A percentile compares a stretch with the other conserved stretches of the same genome.
Conservation (phyloP, 208 protist genomes). For the Trypanosoma boissoni region DNA sequence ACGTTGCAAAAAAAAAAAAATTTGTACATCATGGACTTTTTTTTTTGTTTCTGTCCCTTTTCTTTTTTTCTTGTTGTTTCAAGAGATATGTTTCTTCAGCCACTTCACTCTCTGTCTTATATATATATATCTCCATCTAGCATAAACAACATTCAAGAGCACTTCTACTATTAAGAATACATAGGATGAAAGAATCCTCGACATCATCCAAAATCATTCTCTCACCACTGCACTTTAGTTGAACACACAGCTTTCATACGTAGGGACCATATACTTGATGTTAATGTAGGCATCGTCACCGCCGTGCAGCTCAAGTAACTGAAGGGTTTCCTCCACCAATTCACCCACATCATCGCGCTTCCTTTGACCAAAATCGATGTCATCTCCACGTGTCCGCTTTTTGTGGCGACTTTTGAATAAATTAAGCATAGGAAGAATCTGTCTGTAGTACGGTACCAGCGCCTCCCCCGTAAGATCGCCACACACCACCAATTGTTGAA, state of each 20-base stretch:
- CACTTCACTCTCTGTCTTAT: neutral
- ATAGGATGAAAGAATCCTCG: too few relatives aligned
- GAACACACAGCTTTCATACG: conserved; percentile 91
- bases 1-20: conserved; percentile 14
- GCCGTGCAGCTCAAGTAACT: conserved; percentile 90
- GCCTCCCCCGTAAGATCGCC: conserved; percentile 96
- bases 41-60: neutral
- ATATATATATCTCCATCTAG: neutral
- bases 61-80: neutral
- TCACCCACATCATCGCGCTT: conserved; percentile 97
- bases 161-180: conserved; percentile 1
- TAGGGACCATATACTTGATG: conserved; percentile 96
- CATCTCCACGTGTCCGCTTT: conserved; percentile 87
- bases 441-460: conserved; percentile 99
- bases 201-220: neutral
- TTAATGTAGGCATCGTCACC: conserved; percentile 94
- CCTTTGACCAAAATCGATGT: conserved; percentile 96
- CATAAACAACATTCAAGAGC: too few relatives aligned
- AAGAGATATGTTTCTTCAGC: neutral
- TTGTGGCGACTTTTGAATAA: conserved; percentile 97
- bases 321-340: conserved; percentile 98
- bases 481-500: conserved; percentile 96
- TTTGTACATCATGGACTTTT: neutral
- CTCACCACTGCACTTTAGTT: conserved; percentile 30
- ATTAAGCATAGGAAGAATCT: conserved; percentile 99